Base-by-base conservation (phyloP, 140 eudicot species). In the Senecio squalidus region DNA sequence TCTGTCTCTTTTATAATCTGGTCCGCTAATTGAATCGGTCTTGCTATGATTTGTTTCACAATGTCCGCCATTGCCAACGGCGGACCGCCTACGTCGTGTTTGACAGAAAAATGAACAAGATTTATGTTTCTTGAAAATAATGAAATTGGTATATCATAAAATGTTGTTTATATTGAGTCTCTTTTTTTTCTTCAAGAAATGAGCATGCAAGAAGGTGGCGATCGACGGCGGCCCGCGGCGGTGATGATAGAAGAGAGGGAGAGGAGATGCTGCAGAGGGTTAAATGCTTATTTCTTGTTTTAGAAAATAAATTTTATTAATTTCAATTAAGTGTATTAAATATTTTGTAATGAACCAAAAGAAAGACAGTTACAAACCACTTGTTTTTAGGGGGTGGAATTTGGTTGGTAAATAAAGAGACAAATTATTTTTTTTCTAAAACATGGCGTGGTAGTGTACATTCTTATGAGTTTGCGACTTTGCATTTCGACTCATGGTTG, bases 21-120 rank as follows among this genome's bases (percentile, higher is more conserved):
- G 38, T 84, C 87, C n/a, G 87, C 81, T 65, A 80, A 58, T 64
- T 82, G 95, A n/a, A 81, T 78, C 18, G 94, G 94, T 70, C 73
- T 50, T 6, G 88, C 77, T 2, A 84, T 26, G 63, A 84, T 84
- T 65, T 84, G 85, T 63, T 84, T 84, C 36, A 84, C 81, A 31
- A 77, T 64, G 70, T 84, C 94, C 80, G 80, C 85, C 94, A 84
- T 84, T 14, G 47, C 53, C 67, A 25, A 29, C 68, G 75, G 80
- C 84, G 74, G 74, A 74, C 79, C 73, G 53, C 68, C 58, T 30
- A 55, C 67, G 65, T 55, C 66, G 40, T 14, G 50, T 55, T 51
- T 10, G 41, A 13, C 36, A 62, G 69, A 63, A 64, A 68, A 41
- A 28, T 40, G 38, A 24, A 24, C 34, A 74, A 62, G 15, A 43